phyloP scores from a whole-genome alignment of 2,329 filamentous ascomycete genomes.

The Aspergillus awamori region DNA sequence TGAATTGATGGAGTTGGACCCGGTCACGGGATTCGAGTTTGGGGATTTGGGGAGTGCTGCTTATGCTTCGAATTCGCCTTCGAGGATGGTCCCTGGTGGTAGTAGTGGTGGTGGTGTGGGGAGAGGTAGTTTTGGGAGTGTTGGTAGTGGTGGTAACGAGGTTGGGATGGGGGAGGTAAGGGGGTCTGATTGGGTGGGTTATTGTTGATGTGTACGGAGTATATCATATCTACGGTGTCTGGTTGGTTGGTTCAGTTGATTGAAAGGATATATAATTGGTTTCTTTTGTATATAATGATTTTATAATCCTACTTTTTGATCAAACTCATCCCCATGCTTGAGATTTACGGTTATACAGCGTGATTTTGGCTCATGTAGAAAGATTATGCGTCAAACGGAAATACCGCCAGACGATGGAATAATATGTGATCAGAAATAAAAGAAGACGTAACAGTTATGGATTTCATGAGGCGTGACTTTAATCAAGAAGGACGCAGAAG shows the following conservation, averaged over 20 bases:
- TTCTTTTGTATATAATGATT: not conserved
- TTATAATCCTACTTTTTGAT: no score
- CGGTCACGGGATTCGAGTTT: slow-evolving; percentile 39
- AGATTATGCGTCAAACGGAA: not conserved
- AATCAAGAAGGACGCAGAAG: slow-evolving; percentile 34
- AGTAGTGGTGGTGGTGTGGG: slow-evolving; percentile 7
- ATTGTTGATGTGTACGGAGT: slow-evolving; percentile 12
- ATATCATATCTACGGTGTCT: not conserved
- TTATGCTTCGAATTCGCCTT: no score
- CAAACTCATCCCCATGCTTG: not conserved
- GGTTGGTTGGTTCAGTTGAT: not conserved
- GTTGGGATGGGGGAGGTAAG: slow-evolving; percentile 10
- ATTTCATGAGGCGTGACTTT: slow-evolving; percentile 44
- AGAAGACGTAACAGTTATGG: slow-evolving; percentile 29
- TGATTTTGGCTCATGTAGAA: not conserved
- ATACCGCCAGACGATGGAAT: not conserved
- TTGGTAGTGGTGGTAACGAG: slow-evolving; percentile 8
- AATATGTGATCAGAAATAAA: not conserved
- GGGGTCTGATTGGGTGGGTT: slow-evolving; percentile 20
- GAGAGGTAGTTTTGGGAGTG: slow-evolving; percentile 9
- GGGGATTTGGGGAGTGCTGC: slow-evolving; percentile 27
- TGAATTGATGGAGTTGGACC: slow-evolving; percentile 48
- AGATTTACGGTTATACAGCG: not conserved
- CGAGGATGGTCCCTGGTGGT: not conserved
- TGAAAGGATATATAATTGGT: not conserved